These are phyloP conservation scores for Tricholoma matsutake DNA, from an alignment of 768 basidiomycete species.

Conservation along the genomic window DNA sequence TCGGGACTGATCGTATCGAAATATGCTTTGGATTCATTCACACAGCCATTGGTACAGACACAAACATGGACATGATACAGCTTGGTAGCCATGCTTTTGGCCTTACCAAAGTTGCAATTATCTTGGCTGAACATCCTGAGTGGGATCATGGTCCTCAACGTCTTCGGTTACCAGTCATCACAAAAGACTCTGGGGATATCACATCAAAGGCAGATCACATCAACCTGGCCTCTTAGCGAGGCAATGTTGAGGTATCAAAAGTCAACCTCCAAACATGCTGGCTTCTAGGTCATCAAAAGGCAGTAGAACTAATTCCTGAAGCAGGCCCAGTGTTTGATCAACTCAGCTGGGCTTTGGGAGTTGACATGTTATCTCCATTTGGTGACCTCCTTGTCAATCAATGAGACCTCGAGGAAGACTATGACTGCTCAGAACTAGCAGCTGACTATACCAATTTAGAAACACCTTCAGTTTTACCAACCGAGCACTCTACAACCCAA, in stretches of 20 bases:
- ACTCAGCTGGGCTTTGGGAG: neutral
- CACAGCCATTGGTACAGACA: too few relatives aligned
- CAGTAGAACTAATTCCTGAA: neutral
- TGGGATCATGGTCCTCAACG: neutral
- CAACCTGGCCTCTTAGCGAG: neutral
- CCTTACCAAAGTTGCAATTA: too few relatives aligned
- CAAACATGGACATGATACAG: too few relatives aligned
- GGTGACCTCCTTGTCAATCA: neutral
- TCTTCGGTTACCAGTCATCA: neutral
- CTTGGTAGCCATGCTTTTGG: too few relatives aligned
- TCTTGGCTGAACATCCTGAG: neutral
- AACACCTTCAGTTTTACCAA: neutral
- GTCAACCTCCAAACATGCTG: neutral
- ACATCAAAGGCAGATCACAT: neutral
- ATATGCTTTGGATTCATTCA: too few relatives aligned
- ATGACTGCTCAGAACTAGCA: neutral
- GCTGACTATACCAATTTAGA: neutral
- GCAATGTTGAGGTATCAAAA: slow-evolving; percentile 8
- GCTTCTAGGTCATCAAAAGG: neutral
- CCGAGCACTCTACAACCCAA: too few relatives aligned
- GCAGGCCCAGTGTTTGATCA: neutral
- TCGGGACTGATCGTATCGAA: too few relatives aligned
- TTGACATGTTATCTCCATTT: neutral
- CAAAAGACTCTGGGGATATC: neutral
- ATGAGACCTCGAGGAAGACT: neutral